Base-by-base conservation (phyloP, 2,329 filamentous ascomycete genomes). In the Botrytis porri region DNA sequence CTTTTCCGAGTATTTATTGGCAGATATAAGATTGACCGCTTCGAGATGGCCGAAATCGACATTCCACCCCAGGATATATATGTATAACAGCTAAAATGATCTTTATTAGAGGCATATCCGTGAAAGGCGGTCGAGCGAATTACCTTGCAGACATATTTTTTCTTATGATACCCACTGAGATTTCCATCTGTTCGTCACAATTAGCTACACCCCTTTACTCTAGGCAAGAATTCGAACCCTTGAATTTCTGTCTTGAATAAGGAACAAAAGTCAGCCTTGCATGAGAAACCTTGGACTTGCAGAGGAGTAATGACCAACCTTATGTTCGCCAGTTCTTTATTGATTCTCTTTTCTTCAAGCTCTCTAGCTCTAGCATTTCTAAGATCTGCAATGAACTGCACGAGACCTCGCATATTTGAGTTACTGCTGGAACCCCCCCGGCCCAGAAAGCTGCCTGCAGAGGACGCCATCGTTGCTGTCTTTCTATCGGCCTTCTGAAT, bases 71-170 rank as follows among this genome's bases (percentile, higher is more conserved):
- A 99, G 89, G 74, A 99, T 99, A 83, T 99, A 99, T 80, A 99
- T 98, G 83, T 99, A 99, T 75, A 99, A 87, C 78, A 99, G 89
- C 90, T 78, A 74, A 43, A 48, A 63, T 57, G 43, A 48, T 69
- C 72, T 62, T 70, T 51, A 37, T 73, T 60, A 45, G 35, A 43
- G 22, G 51, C 29, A 32, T 41, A 16, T n/a, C 32, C 4, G 25
- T 32, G 37, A n/a, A 3, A 72, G 60, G 20, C 57, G 51, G 45
- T 48, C 29, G 60, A 39, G 20, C 29, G 25, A 69, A 39, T 72
- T 84, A 90, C 88, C 86, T 99, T 99, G 93, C 96, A 99, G 77
- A 99, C 96, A 82, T 99, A 99, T 92, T 99, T 99, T 88, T 99
- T 99, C 87, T 97, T 98, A 86, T 98, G 94, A 82, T 99, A 99